Base-by-base conservation (phyloP, 2,329 filamentous ascomycete species). In the Fusarium sp. region DNA sequence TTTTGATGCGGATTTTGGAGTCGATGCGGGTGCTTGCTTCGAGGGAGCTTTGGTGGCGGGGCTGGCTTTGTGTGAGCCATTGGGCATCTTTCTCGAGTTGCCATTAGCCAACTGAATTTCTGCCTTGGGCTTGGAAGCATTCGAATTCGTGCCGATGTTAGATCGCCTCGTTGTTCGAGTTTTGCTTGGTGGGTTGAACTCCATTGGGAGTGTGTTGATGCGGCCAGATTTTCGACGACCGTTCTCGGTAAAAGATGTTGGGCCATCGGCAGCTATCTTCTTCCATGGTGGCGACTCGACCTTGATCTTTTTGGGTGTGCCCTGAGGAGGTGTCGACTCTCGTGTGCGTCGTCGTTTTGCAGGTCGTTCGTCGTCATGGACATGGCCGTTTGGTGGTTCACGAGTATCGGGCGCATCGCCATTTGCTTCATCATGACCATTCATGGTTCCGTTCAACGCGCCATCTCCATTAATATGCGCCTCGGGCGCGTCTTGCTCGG, bases 251-350 rank as follows among this genome's bases (percentile, higher is more conserved):
- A 97, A 94, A 1, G 92, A 92, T 6, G 95, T 96, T 23, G 96
- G 96, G 0, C 96, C 96, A 28, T 97, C 92, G 39, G 92, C 93
- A 62, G 87, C 87, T 67, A 92, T 87, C 75, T 89, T 93, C 83
- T 96, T 98, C 96, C 96, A 99, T 23, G 96, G 96, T 70, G 96
- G 96, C 68, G 95, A 98, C 63, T 86, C 85, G 54, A 83, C 82
- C 57, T 81, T 82, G 1, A 68, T 63, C 62, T 81, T 90, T 84
- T 62, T 71, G 10, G 63, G 54, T 15, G 74, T 60, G 61, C 78
- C 76, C n/a, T 64, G 76, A 26, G 84, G 82, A 33, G 84, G 82
- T 24, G 82, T 85, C 66, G 78, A 76, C 12, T 85, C 83, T 66
- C 82, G 83, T 29, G 87, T 84, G 77, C 89, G 89, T 66, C 89